These are phyloP conservation scores for Delonix regia DNA, from an alignment of 306 rosid species.

Conservation along the genomic window DNA sequence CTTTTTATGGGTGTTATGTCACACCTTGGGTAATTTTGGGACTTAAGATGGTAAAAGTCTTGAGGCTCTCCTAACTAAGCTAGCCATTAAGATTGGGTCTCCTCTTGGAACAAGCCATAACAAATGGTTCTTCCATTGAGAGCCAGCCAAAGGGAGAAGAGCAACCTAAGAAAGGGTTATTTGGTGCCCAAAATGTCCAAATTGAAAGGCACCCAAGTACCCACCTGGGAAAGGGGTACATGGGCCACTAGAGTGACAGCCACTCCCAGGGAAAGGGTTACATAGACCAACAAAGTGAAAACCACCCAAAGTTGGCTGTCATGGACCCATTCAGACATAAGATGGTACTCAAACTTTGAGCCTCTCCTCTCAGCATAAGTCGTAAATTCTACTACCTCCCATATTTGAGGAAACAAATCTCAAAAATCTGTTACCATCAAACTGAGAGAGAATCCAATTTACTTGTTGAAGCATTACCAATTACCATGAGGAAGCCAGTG, in stretches of 20 bases:
- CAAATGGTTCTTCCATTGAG: background rate
- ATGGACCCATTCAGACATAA: background rate
- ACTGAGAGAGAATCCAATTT: background rate
- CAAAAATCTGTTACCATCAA: background rate
- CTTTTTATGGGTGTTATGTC: background rate
- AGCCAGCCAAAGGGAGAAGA: too few relatives aligned
- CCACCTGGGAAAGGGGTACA: background rate
- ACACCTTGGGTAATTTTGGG: background rate
- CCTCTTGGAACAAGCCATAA: background rate
- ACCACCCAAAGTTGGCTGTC: background rate
- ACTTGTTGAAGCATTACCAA: background rate
- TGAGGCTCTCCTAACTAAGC: background rate
- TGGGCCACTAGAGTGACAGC: background rate
- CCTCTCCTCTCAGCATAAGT: background rate
- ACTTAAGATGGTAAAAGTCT: background rate
- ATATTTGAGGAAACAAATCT: background rate
- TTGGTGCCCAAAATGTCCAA: background rate
- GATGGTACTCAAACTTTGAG: background rate
- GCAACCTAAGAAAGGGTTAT: background rate
- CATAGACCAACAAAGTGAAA: background rate
- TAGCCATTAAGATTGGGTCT: background rate
- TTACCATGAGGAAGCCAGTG: background rate
- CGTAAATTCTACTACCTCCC: background rate
- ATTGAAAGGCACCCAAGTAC: background rate
- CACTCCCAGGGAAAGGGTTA: background rate